Base-by-base conservation (phyloP, 2,329 filamentous ascomycete genomes). In the Lecanicillium sp. region DNA sequence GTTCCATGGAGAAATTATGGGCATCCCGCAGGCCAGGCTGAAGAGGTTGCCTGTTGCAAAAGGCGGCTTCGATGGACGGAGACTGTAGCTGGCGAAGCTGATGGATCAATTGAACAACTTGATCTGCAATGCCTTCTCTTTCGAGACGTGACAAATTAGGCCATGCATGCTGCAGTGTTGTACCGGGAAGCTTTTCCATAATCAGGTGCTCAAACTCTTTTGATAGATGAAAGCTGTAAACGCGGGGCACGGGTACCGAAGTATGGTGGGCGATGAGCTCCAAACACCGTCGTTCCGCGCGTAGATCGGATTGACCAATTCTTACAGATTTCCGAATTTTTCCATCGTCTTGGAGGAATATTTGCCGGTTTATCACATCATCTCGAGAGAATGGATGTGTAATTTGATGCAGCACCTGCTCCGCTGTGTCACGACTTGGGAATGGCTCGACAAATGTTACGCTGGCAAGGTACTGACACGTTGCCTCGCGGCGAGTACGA, bases 281-380 rank as follows among this genome's bases (percentile, higher is more conserved):
- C 9, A 39, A 25, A 17, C 34, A 33, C 16, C 14, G 22, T 17
- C 22, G 31, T 20, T 39, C 37, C 22, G 37, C 31, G 11, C 18
- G 20, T 8, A 39, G 37, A 29, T 33, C 4, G 16, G 37, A 39
- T 4, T 25, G 25, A 11, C 37, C 17, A 16, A 6, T 5, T 22
- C 37, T 30, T 8, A 34, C 25, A 5, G 37, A 34, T 34, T 39
- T 39, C 20, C 37, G 25, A 30, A 34, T 34, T 7, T 13, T 22
- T 5, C 29, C 5, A n/a, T 34, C 37, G 15, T 39, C n/a, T n/a
- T 29, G 25, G n/a, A n/a, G n/a, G n/a, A n/a, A n/a, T n/a, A n/a
- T n/a, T n/a, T n/a, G n/a, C n/a, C n/a, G n/a, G n/a, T n/a, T n/a
- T n/a, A n/a, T n/a, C n/a, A n/a, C n/a, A n/a, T n/a, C n/a, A n/a